phyloP scores from a whole-genome alignment of 345 rosid species.

The Ceriops decandra region DNA sequence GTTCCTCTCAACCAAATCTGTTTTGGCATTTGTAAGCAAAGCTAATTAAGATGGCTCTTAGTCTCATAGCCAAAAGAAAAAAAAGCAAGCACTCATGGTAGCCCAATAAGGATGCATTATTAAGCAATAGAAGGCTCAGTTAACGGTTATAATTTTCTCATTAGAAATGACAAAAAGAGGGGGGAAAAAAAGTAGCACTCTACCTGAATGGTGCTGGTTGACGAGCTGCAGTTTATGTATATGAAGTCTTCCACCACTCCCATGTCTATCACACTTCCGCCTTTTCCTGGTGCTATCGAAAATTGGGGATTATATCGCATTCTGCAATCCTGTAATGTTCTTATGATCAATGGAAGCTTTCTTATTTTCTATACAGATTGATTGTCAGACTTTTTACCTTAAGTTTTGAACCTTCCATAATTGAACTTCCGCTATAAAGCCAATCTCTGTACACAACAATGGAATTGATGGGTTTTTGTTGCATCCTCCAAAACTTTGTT shows the following conservation, averaged over 20 bases:
- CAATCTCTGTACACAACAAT: slow-evolving; percentile 70
- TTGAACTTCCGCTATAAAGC: slow-evolving; percentile 68
- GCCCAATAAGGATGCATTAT: no score
- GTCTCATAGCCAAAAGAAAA: no score
- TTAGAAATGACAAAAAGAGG: no score
- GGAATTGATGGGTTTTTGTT: slow-evolving; percentile 58
- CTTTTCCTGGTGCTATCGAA: slow-evolving; percentile 49
- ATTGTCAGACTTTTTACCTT: slow-evolving; percentile 42
- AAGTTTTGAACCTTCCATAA: slow-evolving; percentile 62
- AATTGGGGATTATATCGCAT: slow-evolving; percentile 51
- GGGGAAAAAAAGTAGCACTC: not conserved
- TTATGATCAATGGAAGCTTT: slow-evolving; percentile 11
- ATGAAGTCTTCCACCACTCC: slow-evolving; percentile 86
- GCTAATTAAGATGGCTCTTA: not conserved
- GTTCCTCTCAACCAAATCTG: slow-evolving; percentile 87
- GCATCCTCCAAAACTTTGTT: slow-evolving; percentile 63
- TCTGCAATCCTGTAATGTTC: slow-evolving; percentile 66
- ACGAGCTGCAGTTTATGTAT: slow-evolving; percentile 68
- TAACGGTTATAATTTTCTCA: not conserved
- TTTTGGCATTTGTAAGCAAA: not conserved
- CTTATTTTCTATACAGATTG: not conserved
- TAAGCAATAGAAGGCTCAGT: not conserved
- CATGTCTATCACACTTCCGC: slow-evolving; percentile 50
- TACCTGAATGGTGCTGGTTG: slow-evolving; percentile 76
- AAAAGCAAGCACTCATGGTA: no score